Base-by-base conservation (phyloP, 768 basidiomycete genomes). In the Dendrothele bispora region DNA sequence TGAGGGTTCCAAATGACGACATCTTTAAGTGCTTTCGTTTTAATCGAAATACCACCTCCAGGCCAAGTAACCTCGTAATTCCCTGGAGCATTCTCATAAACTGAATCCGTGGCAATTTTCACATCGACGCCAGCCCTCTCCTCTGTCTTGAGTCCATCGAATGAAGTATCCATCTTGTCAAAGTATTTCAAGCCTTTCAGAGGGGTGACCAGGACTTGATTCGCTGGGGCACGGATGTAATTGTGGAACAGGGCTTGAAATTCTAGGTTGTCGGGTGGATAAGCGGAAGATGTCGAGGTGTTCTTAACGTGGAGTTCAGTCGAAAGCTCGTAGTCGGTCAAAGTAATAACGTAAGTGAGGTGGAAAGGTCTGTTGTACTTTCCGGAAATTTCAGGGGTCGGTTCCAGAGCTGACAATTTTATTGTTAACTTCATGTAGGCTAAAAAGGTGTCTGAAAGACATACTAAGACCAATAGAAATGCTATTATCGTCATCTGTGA, bases 1-100 rank as follows among this genome's bases (percentile, higher is more conserved):
- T 83, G 83, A 6, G 97, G 95, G 70, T 99, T 98, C 95, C 97
- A 98, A 32, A 95, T 70, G n/a, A 94, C 92, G 6, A 93, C 80
- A 50, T 92, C 86, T 59, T 84, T 86, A 53, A 91, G 69, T 35
- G 78, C 75, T n/a, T 49, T 61, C 15, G 76, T 72, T 49, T 63
- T 73, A 37, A 91, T 68, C 35, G 71, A 67, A 20, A 91, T 49
- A 0, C 78, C 75, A 5, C 81, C 82, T 2, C 63, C 74, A 5
- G 75, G 70, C 84, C 86, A 89, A 5, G 61, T 68, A 11, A 90
- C 71, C 43, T 78, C 66, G 55, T 88, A 87, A 20, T 68, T 61
- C 15, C 70, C 66, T 3, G 77, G 64, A 12, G 79, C 83, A 58
- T 84, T 70, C 59, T 86, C 84, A 58, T 92, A 93, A 2, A 93